phyloP scores from a whole-genome alignment of 768 basidiomycete species.

The Psilocybe tampanensis region DNA sequence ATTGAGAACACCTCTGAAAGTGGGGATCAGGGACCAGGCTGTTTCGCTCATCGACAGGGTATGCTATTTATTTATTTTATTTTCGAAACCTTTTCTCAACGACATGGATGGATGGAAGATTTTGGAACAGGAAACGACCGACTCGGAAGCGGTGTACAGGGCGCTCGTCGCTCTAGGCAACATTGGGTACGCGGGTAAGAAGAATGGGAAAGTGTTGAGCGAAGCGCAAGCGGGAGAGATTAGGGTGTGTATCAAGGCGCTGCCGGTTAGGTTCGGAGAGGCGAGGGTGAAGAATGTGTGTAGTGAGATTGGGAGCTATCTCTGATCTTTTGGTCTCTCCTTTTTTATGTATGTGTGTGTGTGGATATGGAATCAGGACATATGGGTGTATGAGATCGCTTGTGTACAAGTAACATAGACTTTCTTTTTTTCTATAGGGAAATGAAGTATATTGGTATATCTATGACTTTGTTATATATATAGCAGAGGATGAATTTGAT shows the following conservation, averaged over 20 bases:
- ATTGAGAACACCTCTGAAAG: slow-evolving; percentile 43
- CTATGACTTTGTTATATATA: not conserved
- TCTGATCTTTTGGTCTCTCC: slow-evolving; percentile 23
- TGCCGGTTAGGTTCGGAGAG: slow-evolving; percentile 56
- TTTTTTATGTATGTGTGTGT: too few species aligned
- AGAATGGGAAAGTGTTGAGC: slow-evolving; percentile 34
- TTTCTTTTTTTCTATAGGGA: too few species aligned
- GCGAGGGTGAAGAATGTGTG: slow-evolving; percentile 55
- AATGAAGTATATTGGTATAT: not conserved
- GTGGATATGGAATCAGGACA: too few species aligned
- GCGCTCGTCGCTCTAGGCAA: slow-evolving; percentile 76
- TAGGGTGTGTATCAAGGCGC: slow-evolving; percentile 36
- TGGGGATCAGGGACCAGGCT: slow-evolving; percentile 41
- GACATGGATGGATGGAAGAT: slow-evolving; percentile 33
- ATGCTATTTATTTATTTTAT: not conserved
- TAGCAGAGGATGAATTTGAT: not conserved
- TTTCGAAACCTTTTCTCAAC: not conserved
- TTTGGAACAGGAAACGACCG: slow-evolving; percentile 49
- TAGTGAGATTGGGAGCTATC: slow-evolving; percentile 48
- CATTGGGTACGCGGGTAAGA: slow-evolving; percentile 49
- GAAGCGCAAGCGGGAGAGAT: slow-evolving; percentile 43
- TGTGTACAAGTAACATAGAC: too few species aligned
- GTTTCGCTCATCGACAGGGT: slow-evolving; percentile 38
- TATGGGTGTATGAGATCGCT: too few species aligned
- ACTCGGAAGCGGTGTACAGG: slow-evolving; percentile 74